Conservation (phyloP, 768 basidiomycete genomes). For the Hygrophorus pudorinus region DNA sequence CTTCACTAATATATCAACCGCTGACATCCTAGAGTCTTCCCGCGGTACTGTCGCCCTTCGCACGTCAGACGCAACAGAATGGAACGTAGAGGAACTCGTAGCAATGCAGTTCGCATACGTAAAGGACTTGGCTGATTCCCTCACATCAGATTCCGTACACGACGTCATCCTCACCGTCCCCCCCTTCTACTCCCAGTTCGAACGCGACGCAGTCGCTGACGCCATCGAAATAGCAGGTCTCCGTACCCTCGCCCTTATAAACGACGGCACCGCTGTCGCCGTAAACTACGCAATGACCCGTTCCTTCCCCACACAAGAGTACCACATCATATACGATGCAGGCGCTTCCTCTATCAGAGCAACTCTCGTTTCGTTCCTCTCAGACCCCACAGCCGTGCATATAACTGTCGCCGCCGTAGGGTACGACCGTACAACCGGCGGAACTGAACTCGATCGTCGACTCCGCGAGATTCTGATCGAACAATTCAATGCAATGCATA, state of each 20-base stretch:
- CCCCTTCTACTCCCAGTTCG: slow-evolving; percentile 80
- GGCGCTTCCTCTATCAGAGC: slow-evolving; percentile 79
- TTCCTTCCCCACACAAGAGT: slow-evolving; percentile 66
- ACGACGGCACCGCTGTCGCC: slow-evolving; percentile 92
- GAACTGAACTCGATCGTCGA: slow-evolving; percentile 77
- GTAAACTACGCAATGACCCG: slow-evolving; percentile 98
- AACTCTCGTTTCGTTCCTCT: slow-evolving; percentile 63
- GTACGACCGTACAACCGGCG: slow-evolving; percentile 66
- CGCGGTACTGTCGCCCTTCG: slow-evolving; percentile 54
- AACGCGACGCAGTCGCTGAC: slow-evolving; percentile 86
- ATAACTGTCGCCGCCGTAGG: slow-evolving; percentile 77
- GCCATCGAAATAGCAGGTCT: slow-evolving; percentile 89
- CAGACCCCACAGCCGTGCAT: slow-evolving; percentile 46
- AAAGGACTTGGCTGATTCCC: slow-evolving; percentile 73
- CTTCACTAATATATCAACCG: slow-evolving; percentile 45
- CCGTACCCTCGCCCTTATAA: slow-evolving; percentile 71
- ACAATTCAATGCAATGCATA: slow-evolving; percentile 64
- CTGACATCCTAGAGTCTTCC: slow-evolving; percentile 39
- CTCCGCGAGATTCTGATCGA: slow-evolving; percentile 72
- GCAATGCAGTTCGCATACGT: slow-evolving; percentile 93
- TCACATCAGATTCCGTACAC: slow-evolving; percentile 64
- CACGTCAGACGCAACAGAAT: slow-evolving; percentile 55
- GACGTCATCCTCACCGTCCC: slow-evolving; percentile 90
- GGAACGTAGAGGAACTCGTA: slow-evolving; percentile 82
- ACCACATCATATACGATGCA: slow-evolving; percentile 91